phyloP scores from a whole-genome alignment of 129 eudicot species.

The Calendula officinalis region DNA sequence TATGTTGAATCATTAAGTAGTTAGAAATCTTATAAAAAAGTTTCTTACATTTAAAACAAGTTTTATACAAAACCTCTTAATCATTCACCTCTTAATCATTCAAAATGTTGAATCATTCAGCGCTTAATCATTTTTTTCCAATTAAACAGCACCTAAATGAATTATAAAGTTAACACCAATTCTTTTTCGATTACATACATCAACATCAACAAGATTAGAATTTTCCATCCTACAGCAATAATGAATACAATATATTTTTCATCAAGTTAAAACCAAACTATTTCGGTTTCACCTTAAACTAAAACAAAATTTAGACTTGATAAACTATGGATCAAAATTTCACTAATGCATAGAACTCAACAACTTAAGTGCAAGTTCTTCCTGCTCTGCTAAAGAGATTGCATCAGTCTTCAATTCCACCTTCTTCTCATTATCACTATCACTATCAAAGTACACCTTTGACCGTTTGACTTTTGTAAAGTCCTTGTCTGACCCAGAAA shows the following conservation, averaged over 20 bases:
- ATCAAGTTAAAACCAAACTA: constrained; percentile 1
- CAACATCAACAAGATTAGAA: too few species aligned
- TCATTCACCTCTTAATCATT: too few species aligned
- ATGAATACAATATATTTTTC: not conserved
- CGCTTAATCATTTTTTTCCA: too few species aligned
- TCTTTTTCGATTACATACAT: too few species aligned
- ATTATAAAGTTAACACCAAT: too few species aligned
- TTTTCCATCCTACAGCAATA: not conserved
- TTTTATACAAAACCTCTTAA: too few species aligned
- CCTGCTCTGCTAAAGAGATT: constrained; percentile 81
- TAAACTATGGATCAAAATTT: not conserved
- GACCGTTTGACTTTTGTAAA: constrained; percentile 28
- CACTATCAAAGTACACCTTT: constrained; percentile 68
- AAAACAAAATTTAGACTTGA: constrained; percentile 12
- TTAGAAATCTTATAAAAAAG: too few species aligned
- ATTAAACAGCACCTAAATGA: too few species aligned
- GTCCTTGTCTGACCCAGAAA: constrained; percentile 55
- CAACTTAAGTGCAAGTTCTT: constrained; percentile 86
- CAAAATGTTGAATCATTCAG: too few species aligned
- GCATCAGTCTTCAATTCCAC: constrained; percentile 35
- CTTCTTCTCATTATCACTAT: constrained; percentile 47
- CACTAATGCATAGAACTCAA: constrained; percentile 70
- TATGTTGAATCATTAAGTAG: too few species aligned
- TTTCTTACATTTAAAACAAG: too few species aligned
- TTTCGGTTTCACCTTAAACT: not conserved